These are phyloP conservation scores for Melastoma candidum DNA, from an alignment of 441 rosid species.

Conservation along the genomic window DNA sequence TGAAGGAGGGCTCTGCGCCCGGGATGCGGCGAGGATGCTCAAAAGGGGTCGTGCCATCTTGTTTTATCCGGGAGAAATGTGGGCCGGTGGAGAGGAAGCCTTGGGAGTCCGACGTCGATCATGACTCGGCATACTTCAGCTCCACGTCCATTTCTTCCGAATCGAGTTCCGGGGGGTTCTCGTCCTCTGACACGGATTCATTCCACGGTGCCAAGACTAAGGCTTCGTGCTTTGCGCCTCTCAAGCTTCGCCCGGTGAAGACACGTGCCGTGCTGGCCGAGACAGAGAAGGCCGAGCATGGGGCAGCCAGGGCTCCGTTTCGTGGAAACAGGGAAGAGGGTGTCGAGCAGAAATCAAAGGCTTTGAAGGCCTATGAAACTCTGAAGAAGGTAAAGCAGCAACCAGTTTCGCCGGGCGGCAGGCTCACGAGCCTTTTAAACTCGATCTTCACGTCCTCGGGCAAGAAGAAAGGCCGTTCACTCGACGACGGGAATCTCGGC, in stretches of 20 bases:
- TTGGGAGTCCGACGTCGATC: slow-evolving; percentile 2
- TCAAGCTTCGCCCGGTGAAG: neutral
- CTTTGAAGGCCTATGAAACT: slow-evolving; percentile 4
- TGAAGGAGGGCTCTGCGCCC: neutral
- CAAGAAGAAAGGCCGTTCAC: neutral
- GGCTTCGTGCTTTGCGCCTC: neutral
- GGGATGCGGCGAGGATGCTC: too few relatives aligned
- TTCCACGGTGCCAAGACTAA: slow-evolving; percentile 1
- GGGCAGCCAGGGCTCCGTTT: too few relatives aligned
- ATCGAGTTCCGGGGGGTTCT: slow-evolving; percentile 7
- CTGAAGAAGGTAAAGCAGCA: slow-evolving; percentile 13
- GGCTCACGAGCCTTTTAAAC: slow-evolving; percentile 8
- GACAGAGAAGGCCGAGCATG: too few relatives aligned
- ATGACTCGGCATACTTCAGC: slow-evolving; percentile 2
- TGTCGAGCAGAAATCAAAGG: neutral
- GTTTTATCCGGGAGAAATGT: neutral
- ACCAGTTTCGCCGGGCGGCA: slow-evolving; percentile 13
- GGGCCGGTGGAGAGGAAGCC: slow-evolving; percentile 9
- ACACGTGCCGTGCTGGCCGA: too few relatives aligned
- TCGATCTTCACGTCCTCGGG: slow-evolving; percentile 13
- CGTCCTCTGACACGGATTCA: slow-evolving; percentile 8
- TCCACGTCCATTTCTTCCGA: slow-evolving; percentile 3
- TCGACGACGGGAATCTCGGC: neutral
- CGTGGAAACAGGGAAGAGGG: too few relatives aligned
- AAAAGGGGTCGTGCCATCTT: neutral